Base-by-base conservation (phyloP, 495 filamentous ascomycete genomes). In the Penicillium waksmanii region DNA sequence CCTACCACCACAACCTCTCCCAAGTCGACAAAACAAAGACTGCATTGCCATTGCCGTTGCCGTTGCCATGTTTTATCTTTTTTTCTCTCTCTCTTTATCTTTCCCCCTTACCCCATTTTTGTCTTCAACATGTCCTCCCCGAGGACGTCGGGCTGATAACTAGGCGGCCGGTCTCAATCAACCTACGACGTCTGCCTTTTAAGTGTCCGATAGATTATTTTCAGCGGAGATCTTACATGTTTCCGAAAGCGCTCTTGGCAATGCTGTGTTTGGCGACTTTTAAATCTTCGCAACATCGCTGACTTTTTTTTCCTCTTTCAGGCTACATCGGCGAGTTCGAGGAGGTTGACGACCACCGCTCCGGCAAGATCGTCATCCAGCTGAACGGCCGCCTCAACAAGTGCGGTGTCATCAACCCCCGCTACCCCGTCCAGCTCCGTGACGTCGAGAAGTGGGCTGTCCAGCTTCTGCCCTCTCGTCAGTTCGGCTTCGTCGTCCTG, bases 241-340 rank as follows among this genome's bases (percentile, higher is more conserved):
- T 80, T 91, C 81, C 70, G 46, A 66, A 65, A 70, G 71, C 60
- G 66, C 57, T 86, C 85, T 82, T 85, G 58, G 53, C 73, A 73
- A 73, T 68, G 73, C 72, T 62, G 84, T 93, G 86, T 89, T 77
- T 85, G 87, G 74, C 79, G 83, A 89, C 88, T 91, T 97, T 96
- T 96, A 94, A 85, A 87, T 84, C 77, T 82, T 87, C 84, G 89
- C 89, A 80, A 97, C 89, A 96, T 86, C 27, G 67, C 87, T 92
- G 75, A 93, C 73, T 66, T 35, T 50, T 66, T 53, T 63, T 50
- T 66, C 62, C 60, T 51, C 66, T 63, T 61, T 43, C 73, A 97
- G 95, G 95, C 74, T 98, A 97, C 84, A 97, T 98, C 78, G 95
- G 94, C 82, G 96, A 98, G 82, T 98, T 98, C 80, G 96, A 98